These are phyloP conservation scores for Plasmodium vivax DNA, from an alignment of 169 alveolate genomes.

Conservation along the genomic window DNA sequence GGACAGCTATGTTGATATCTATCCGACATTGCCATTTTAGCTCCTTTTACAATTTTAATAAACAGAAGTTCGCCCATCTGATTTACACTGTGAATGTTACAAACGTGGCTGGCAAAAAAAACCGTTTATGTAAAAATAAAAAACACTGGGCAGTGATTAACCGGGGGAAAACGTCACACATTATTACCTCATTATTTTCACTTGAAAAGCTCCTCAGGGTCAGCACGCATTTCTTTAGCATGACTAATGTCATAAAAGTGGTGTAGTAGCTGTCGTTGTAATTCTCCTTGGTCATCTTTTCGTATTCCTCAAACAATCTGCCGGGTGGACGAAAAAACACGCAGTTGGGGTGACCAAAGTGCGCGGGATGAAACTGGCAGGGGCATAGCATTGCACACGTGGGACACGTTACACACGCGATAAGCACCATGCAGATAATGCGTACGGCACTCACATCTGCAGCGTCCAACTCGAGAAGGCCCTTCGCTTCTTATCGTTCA, in stretches of 20 bases:
- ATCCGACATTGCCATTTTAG: background rate
- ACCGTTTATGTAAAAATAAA: background rate
- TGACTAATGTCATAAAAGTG: slow-evolving; percentile 44
- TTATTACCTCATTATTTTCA: slow-evolving; percentile 50
- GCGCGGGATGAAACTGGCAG: background rate
- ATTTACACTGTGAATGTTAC: background rate
- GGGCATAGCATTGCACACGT: background rate
- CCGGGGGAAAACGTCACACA: background rate
- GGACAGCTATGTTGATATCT: background rate
- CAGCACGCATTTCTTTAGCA: slow-evolving; percentile 69
- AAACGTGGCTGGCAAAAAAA: background rate
- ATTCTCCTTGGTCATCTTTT: slow-evolving; percentile 58
- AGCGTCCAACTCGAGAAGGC: slow-evolving; percentile 75
- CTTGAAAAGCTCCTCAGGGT: slow-evolving; percentile 57
- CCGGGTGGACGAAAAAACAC: background rate
- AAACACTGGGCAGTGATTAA: background rate
- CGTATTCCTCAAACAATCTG: slow-evolving; percentile 71
- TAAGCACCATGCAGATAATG: background rate
- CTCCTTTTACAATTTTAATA: background rate
- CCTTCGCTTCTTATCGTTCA: slow-evolving; percentile 55
- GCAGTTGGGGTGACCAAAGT: background rate
- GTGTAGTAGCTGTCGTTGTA: slow-evolving; percentile 40
- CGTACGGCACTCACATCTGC: slow-evolving; percentile 37
- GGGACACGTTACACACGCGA: background rate
- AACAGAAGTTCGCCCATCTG: background rate